Evolutionary conservation across 2,329 filamentous ascomycete species (phyloP).

Genomic region (Emmonsiellopsis sp.): DNA sequence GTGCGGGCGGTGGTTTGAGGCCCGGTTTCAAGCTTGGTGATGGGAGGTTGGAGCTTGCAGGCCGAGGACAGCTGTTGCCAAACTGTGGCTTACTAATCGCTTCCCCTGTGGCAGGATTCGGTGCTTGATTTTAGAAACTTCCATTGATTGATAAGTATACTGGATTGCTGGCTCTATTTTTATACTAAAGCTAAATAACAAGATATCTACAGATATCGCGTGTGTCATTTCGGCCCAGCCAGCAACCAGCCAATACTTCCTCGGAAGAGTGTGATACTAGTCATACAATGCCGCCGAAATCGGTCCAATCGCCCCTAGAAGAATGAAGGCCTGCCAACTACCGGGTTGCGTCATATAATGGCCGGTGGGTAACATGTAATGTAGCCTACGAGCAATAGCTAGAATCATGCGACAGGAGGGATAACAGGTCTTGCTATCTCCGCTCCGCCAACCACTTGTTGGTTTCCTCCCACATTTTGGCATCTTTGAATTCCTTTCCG

Average conservation of each 20-base stretch:
- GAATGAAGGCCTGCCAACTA: neutral
- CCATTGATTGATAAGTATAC: too few species aligned
- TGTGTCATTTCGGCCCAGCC: neutral
- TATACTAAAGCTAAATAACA: neutral
- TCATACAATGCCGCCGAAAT: neutral
- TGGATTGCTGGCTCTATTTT: neutral
- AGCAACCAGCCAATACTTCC: neutral
- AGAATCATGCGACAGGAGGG: neutral
- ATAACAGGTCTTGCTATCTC: slow-evolving; percentile 15
- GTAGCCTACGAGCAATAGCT: neutral
- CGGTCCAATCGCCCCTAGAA: neutral
- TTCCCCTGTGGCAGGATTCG: too few species aligned
- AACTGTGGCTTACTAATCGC: neutral
- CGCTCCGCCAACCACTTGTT: slow-evolving; percentile 47
- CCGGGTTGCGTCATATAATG: neutral
- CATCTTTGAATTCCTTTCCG: slow-evolving; percentile 42
- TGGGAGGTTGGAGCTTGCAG: neutral
- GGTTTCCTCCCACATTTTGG: slow-evolving; percentile 48
- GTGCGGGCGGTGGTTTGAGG: too few species aligned
- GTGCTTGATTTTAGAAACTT: too few species aligned
- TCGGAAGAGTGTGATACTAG: neutral
- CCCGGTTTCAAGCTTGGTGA: neutral
- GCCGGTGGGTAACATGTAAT: slow-evolving; percentile 2
- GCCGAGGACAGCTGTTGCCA: slow-evolving; percentile 7
- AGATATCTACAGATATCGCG: neutral